Conservation (phyloP, 495 filamentous ascomycete genomes). For the Xylaria telfairii region DNA sequence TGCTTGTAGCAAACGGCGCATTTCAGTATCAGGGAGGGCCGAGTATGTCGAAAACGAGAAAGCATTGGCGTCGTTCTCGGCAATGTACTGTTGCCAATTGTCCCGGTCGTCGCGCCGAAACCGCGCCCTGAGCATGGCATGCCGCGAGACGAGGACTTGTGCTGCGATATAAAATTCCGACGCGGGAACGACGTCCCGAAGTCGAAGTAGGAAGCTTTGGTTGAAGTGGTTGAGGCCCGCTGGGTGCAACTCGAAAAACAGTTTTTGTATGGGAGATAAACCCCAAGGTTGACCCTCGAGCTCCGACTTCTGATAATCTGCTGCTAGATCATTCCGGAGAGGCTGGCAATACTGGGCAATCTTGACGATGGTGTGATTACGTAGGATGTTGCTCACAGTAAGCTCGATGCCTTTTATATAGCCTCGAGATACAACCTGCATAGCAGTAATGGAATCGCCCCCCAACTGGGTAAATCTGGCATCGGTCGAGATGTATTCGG, state of each 20-base stretch:
- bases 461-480: conserved; percentile 65
- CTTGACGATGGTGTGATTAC: conserved; percentile 1
- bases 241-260: conserved; percentile 58
- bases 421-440: conserved; percentile 44
- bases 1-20: conserved; percentile 27
- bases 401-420: conserved; percentile 29
- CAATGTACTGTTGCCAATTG: conserved; percentile 35
- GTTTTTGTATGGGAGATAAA: conserved; percentile 48
- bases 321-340: conserved; percentile 57
- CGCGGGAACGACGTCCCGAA: no score
- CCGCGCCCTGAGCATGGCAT: conserved; percentile 69
- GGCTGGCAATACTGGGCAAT: conserved; percentile 43
- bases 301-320: conserved; percentile 58
- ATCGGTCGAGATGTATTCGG: conserved; percentile 46
- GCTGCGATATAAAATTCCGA: conserved; percentile 37
- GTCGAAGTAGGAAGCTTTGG: conserved; percentile 34
- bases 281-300: conserved; percentile 51
- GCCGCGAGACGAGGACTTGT: conserved; percentile 53
- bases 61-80: conserved; percentile 22
- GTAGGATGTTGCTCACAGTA: conserved; percentile 44
- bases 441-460: conserved; percentile 71
- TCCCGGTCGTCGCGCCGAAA: conserved; percentile 41
- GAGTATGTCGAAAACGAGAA: conserved; percentile 22
- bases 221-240: conserved; percentile 45
- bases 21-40: conserved; percentile 14